Percentiles rank a stretch among this genome's conserved stretches.
phyloP scores from a whole-genome alignment of 208 protist genomes.

The Trichomonas tenax region DNA sequence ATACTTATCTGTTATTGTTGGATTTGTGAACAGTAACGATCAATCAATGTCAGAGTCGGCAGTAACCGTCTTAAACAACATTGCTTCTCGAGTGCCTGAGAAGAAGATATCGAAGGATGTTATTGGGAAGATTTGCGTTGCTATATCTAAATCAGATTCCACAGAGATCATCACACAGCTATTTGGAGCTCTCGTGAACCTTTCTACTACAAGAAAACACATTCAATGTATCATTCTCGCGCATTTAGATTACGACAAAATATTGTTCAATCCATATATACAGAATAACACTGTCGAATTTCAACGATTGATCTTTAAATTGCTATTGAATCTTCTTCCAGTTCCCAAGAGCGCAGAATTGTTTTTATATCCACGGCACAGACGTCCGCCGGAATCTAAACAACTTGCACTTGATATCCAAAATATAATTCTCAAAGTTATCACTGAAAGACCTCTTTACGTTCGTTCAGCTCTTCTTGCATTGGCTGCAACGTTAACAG shows the following conservation, averaged over 20 bases:
- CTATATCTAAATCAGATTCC: not conserved
- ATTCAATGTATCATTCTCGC: not conserved
- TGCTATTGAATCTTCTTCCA: not conserved
- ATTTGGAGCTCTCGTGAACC: not conserved
- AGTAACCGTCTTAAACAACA: not conserved
- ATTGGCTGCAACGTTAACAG: not conserved
- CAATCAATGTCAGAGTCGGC: not conserved
- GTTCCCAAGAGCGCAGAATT: not conserved
- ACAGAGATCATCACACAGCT: not conserved
- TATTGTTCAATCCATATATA: not conserved
- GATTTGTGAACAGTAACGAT: not conserved
- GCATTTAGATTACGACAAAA: not conserved
- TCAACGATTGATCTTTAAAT: not conserved
- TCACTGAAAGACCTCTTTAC: not conserved
- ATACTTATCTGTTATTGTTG: not conserved
- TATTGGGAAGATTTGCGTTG: not conserved
- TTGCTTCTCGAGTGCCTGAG: not conserved
- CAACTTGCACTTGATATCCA: not conserved
- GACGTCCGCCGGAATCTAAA: not conserved
- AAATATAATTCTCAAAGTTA: not conserved
- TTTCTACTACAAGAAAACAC: not conserved
- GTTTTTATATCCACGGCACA: not conserved
- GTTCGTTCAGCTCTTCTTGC: not conserved
- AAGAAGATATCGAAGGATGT: not conserved
- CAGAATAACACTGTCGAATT: not conserved